Percentiles rank a stretch among this genome's conserved stretches.
These are phyloP conservation scores for Miamiensis avidus DNA, from an alignment of 169 alveolate species.

Conservation along the genomic window DNA sequence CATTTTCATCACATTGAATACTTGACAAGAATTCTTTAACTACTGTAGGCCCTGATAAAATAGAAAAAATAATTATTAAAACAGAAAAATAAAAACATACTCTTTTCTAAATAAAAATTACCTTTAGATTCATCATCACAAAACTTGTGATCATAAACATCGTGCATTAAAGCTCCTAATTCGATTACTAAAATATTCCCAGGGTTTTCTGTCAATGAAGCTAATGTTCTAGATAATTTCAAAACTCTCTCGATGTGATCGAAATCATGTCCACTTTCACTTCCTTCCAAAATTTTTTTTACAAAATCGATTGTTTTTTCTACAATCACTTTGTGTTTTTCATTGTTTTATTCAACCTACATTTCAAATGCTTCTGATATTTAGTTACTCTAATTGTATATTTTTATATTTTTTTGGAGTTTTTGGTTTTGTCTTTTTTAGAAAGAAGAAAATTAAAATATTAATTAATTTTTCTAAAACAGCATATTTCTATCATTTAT, in stretches of 20 bases:
- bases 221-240: constrained; percentile 25
- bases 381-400: too few species aligned
- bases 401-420: too few species aligned
- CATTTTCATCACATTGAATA: constrained; percentile 24
- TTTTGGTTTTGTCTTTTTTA: too few species aligned
- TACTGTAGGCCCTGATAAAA: constrained; percentile 32
- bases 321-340: background rate
- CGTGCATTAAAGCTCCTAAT: constrained; percentile 60
- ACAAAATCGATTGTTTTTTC: constrained; percentile 30
- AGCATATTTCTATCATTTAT: too few species aligned
- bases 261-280: constrained; percentile 46
- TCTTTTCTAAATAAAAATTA: too few species aligned
- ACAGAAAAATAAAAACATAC: too few species aligned
- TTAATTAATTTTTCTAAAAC: too few species aligned
- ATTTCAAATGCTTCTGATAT: too few species aligned
- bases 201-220: constrained; percentile 16
- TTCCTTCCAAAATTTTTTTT: constrained; percentile 2
- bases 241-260: constrained; percentile 43
- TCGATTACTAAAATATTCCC: constrained; percentile 43
- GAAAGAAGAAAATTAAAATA: too few species aligned
- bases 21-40: constrained; percentile 27
- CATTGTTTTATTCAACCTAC: background rate
- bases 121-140: constrained; percentile 45
- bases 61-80: too few species aligned
- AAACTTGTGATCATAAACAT: constrained; percentile 60